Evolutionary conservation across 192 early-diverging fungal species (phyloP).

Genomic region (Fimicolochytrium jonesii): DNA sequence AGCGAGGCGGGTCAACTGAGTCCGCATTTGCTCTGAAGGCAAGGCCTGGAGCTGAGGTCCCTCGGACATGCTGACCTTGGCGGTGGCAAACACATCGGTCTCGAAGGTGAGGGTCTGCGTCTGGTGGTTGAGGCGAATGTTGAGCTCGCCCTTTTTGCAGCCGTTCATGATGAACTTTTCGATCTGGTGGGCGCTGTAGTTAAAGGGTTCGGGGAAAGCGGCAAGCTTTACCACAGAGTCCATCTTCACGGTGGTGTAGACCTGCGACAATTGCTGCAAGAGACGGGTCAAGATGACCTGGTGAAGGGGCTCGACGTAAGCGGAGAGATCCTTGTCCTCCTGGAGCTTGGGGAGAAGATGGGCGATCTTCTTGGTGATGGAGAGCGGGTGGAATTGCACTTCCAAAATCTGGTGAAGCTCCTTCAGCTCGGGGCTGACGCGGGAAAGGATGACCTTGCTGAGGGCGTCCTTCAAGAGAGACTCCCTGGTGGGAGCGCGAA

Average conservation of each 20-base stretch:
- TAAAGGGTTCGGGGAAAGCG: constrained; percentile 80
- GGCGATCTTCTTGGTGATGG: constrained; percentile 94
- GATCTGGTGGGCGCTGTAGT: constrained; percentile 78
- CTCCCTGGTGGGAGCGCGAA: constrained; percentile 79
- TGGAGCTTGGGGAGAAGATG: constrained; percentile 69
- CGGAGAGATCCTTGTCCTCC: constrained; percentile 66
- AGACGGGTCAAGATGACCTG: constrained; percentile 96
- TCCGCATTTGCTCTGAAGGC: constrained; percentile 87
- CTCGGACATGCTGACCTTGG: constrained; percentile 70
- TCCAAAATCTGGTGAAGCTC: constrained; percentile 95
- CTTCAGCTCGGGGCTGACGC: constrained; percentile 82
- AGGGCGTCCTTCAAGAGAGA: constrained; percentile 87
- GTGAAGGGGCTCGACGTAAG: constrained; percentile 92
- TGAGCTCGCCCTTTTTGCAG: constrained; percentile 91
- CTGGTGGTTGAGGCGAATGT: constrained; percentile 91
- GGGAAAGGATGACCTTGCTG: constrained; percentile 77
- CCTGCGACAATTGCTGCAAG: constrained; percentile 94
- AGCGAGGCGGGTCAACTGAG: constrained; percentile 83
- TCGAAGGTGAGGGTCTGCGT: constrained; percentile 88
- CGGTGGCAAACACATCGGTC: constrained; percentile 78
- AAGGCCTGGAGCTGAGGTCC: constrained; percentile 56
- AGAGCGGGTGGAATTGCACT: constrained; percentile 98
- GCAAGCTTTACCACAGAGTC: constrained; percentile 88
- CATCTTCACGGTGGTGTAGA: constrained; percentile 96
- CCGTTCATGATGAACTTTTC: constrained; percentile 99